Base-by-base conservation (phyloP, 192 early-diverging fungal species). In the Paraglomus occultum region DNA sequence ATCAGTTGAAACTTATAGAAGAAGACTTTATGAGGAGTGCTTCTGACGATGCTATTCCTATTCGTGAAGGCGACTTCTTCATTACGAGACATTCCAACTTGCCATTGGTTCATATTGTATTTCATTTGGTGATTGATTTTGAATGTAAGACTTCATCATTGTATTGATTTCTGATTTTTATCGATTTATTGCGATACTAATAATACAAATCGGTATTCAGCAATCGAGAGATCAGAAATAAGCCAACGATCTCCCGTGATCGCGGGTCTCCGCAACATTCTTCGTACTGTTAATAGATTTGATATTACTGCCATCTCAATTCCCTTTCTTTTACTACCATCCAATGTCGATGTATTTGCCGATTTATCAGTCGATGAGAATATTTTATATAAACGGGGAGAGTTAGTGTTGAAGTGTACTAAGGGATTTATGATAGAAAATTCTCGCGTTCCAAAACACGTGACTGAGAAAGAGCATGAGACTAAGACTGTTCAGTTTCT, bases 71-170 rank as follows among this genome's bases (percentile, higher is more conserved):
- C 8, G 87, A 91, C 53, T 89, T 91, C 72, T 85, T 93, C 50
- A 76, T 92, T 15, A 92, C 91, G 12, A 68, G 80, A 38, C 91
- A 93, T 73, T 90, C 89, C 18, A 92, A 93, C 67, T 48, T 93
- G 23, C 88, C 89, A 8, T 71, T 86, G 54, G 76, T 84, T 18
- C 90, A 93, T 64, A 81, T 89, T 3, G 85, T 89, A 42, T 93
- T 92, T 72, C 90, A 92, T 57, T 72, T 93, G 50, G 77, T 93
- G 50, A 80, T 90, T 58, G 81, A 79, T 38, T 80, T 79, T 22
- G 76, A 81, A 51, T 74, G 88, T 87, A 68, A 58, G 59, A 3
- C 31, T 31, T 20, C 42, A 48, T 38, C 22, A 17, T 48, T 15
- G 7, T 48, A 22, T 47, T 64, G 22, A 20, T 22, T 22, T 64